Evolutionary conservation across 768 basidiomycete genomes (phyloP).

Genomic region (Panaeolus cyanescens): DNA sequence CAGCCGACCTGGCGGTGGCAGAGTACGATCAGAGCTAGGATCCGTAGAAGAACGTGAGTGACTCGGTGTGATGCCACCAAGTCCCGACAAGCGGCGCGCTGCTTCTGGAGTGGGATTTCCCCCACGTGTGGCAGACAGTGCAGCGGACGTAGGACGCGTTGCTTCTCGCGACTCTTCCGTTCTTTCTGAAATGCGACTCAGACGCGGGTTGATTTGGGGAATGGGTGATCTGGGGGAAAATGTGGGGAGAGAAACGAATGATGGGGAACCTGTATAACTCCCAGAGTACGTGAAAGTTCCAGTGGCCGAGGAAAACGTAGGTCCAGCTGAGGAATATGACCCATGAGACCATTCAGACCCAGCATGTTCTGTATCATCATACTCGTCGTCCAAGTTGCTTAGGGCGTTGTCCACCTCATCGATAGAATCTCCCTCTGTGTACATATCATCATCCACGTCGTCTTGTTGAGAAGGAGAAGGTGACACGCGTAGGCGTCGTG

Average conservation of each 20-base stretch:
- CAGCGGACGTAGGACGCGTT: slow-evolving; percentile 51
- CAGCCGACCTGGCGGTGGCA: slow-evolving; percentile 58
- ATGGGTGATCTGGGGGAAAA: slow-evolving; percentile 35
- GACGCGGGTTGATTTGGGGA: slow-evolving; percentile 41
- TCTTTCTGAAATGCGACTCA: slow-evolving; percentile 79
- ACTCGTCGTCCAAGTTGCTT: slow-evolving; percentile 65
- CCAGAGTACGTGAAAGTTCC: slow-evolving; percentile 43
- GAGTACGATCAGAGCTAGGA: slow-evolving; percentile 43
- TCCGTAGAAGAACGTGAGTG: slow-evolving; percentile 66
- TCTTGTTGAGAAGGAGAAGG: slow-evolving; percentile 42
- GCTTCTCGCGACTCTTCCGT: slow-evolving; percentile 60
- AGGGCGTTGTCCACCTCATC: slow-evolving; percentile 75
- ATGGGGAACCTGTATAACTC: slow-evolving; percentile 48
- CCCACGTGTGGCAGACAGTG: slow-evolving; percentile 38
- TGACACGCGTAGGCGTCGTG: slow-evolving; percentile 58
- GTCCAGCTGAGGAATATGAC: slow-evolving; percentile 40
- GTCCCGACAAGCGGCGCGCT: slow-evolving; percentile 46
- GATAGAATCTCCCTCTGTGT: slow-evolving; percentile 59
- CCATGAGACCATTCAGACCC: slow-evolving; percentile 66
- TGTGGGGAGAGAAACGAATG: slow-evolving; percentile 46
- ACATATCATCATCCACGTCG: slow-evolving; percentile 37
- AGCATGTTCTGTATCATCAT: slow-evolving; percentile 65
- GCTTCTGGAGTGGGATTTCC: slow-evolving; percentile 45
- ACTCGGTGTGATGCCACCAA: slow-evolving; percentile 36
- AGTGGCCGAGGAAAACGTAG: slow-evolving; percentile 36